Evolutionary conservation across 2,329 filamentous ascomycete species (phyloP).

Genomic region (Fusarium zealandicum): DNA sequence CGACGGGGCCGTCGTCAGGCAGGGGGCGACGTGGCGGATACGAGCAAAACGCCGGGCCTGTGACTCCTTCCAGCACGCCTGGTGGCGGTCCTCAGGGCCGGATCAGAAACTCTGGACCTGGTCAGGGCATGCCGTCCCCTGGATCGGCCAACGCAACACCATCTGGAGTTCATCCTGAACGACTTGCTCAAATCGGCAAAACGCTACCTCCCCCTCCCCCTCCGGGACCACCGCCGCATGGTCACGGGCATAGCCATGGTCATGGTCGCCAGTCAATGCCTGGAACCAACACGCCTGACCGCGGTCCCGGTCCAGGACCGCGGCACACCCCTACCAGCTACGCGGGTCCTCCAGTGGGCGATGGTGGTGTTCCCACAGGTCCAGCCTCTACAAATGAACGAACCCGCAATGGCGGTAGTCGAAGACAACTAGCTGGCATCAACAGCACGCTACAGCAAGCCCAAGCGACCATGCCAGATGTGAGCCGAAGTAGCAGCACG

Average conservation of each 20-base stretch:
- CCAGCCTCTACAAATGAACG: conserved; percentile 49
- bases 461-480: conserved; percentile 52
- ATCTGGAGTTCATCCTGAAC: conserved; percentile 58
- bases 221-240: conserved; percentile 41
- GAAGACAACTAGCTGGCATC: conserved; percentile 65
- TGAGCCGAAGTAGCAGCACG: conserved; percentile 46
- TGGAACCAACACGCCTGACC: conserved; percentile 44
- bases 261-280: conserved; percentile 44
- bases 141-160: conserved; percentile 38
- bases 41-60: conserved; percentile 46
- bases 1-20: conserved; percentile 61
- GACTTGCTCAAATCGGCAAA: conserved; percentile 55
- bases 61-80: conserved; percentile 41
- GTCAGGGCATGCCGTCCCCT: conserved; percentile 36
- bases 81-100: conserved; percentile 50
- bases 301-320: conserved; percentile 35
- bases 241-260: conserved; percentile 25
- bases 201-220: conserved; percentile 45
- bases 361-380: conserved; percentile 46
- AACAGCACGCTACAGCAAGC: conserved; percentile 64
- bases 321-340: conserved; percentile 38
- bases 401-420: conserved; percentile 49
- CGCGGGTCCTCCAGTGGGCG: conserved; percentile 35
- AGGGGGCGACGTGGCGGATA: conserved; percentile 56
- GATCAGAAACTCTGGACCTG: conserved; percentile 48